Evolutionary conservation across 306 rosid genomes (phyloP), one percentile per base, ranked within the genome.

Genomic region (Medicago ruthenica): DNA sequence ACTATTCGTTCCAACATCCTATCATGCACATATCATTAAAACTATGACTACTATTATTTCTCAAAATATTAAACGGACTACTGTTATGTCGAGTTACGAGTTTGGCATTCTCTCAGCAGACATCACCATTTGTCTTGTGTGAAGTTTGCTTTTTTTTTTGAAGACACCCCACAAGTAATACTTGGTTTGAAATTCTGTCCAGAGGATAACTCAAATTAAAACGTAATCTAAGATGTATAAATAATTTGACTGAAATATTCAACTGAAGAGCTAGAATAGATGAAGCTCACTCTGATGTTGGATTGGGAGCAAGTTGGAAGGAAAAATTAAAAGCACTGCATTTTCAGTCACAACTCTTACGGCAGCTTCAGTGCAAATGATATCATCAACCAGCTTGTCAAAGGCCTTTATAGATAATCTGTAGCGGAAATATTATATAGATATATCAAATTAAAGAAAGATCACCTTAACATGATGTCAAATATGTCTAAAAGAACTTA

Each of bases 121-220:
- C 82, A 37, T 14, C 79, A 53, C 20, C 42, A 70, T 63, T 81
- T 66, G 59, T 68, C 41, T 31, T 13, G 5, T 50, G 36, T 12
- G 75, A 74, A 78, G 74, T 20, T 80, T 81, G 79, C 82, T 70
- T 88, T 51, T 65, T 51, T 65, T 67, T 78, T 86, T 88, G 75
- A 90, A 94, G 42, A 85, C 93, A 1, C 98, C 98, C 96, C 96
- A 94, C 73, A 94, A 81, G 73, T 89, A 94, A 41, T 83, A 76
- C 79, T 88, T 94, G 1, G 75, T 13, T 53, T 80, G 88, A 84
- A 90, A 85, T 80, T 84, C 98, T 91, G 91, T 80, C 87, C 76
- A 75, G 53, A 77, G 20, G 78, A 21, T 50, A 48, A 61, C 34
- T 59, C 40, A 39, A 22, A 13, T 65, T 50, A 62, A 53, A 62